These are phyloP conservation scores for Talaromyces sp. DNA, from an alignment of 2,329 filamentous ascomycete genomes.

Conservation along the genomic window DNA sequence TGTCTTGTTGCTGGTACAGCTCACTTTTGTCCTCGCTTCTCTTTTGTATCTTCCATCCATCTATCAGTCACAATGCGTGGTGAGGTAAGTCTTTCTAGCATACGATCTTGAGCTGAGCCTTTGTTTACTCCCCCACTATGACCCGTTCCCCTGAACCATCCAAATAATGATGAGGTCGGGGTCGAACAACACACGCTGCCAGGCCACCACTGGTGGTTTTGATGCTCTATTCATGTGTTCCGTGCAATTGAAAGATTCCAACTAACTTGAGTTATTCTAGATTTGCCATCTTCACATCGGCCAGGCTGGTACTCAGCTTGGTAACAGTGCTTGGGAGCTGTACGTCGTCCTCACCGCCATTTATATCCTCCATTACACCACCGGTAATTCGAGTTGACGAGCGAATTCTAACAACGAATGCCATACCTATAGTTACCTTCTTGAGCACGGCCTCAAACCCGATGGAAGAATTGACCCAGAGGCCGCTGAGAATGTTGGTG, in stretches of 20 bases:
- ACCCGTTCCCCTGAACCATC: constrained; percentile 13
- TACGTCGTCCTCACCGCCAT: constrained; percentile 45
- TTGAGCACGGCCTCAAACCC: constrained; percentile 59
- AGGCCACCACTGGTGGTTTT: neutral
- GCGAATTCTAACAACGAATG: constrained; percentile 4
- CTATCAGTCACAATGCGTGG: constrained; percentile 15
- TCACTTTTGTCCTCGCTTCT: neutral
- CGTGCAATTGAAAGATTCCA: neutral
- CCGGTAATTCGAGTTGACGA: neutral
- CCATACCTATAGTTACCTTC: constrained; percentile 50
- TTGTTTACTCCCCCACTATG: constrained; percentile 15
- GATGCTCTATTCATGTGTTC: no score
- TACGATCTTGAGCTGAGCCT: neutral
- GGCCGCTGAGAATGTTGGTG: constrained; percentile 44
- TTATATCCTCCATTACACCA: constrained; percentile 16
- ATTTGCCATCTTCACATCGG: constrained; percentile 64
- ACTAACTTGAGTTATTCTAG: constrained; percentile 31
- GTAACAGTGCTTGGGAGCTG: constrained; percentile 66
- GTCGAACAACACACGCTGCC: neutral
- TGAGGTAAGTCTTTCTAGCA: constrained; percentile 13
- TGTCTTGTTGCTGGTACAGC: neutral
- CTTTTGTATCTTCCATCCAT: neutral
- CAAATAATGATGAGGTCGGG: neutral
- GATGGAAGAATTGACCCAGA: constrained; percentile 57
- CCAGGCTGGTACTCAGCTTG: constrained; percentile 63